These are phyloP conservation scores for Entomortierella beljakovae DNA, from an alignment of 192 early-diverging fungal species.

Conservation along the genomic window DNA sequence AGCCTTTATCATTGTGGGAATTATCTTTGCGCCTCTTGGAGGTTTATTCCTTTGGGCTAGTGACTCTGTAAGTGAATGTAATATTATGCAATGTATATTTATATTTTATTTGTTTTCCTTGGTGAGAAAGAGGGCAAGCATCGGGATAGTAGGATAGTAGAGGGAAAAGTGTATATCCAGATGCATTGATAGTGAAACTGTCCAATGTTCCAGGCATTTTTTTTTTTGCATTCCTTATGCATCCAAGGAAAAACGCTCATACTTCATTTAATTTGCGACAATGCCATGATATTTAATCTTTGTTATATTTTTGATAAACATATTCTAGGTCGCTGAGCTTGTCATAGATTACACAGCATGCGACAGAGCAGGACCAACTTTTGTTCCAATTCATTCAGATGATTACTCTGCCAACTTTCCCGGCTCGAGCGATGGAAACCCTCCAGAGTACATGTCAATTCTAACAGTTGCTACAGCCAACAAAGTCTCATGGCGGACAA, in stretches of 20 bases:
- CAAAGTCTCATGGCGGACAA: constrained; percentile 8
- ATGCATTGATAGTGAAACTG: too few species aligned
- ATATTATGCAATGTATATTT: too few species aligned
- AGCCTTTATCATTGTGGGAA: constrained; percentile 93
- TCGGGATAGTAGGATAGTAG: too few species aligned
- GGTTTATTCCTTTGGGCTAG: constrained; percentile 90
- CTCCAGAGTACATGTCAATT: constrained; percentile 27
- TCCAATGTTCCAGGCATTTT: too few species aligned
- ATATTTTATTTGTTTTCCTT: too few species aligned
- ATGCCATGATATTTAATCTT: neutral
- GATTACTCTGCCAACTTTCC: constrained; percentile 28
- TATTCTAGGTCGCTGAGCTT: constrained; percentile 80
- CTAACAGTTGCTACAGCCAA: neutral
- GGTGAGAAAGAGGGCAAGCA: too few species aligned
- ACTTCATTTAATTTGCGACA: neutral
- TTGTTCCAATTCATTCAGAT: neutral
- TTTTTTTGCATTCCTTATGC: too few species aligned
- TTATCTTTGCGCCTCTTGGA: constrained; percentile 97
- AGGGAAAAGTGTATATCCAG: too few species aligned
- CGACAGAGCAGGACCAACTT: constrained; percentile 35
- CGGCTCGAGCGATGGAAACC: constrained; percentile 2
- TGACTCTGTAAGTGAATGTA: constrained; percentile 68
- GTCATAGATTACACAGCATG: constrained; percentile 96
- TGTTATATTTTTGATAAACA: neutral
- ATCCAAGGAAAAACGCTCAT: neutral